Conservation (phyloP, 176 grass and related monocot species). For the Aegilops sharonensis region DNA sequence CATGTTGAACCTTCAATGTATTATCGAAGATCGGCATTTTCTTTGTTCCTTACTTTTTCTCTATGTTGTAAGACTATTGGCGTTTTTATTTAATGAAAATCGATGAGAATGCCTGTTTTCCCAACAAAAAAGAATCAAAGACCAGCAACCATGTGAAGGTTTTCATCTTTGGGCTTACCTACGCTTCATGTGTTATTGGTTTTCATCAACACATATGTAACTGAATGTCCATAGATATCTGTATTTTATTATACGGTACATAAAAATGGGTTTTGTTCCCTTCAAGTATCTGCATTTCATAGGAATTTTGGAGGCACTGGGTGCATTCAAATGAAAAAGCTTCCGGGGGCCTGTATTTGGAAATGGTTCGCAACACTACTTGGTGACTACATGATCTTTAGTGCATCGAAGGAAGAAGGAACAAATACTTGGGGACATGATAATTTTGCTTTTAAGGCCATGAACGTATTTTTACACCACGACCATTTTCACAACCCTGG, state of each 20-base stretch:
- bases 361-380: neutral
- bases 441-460: neutral
- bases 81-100: too few species aligned
- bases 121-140: too few species aligned
- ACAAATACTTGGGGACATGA: neutral
- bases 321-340: too few species aligned
- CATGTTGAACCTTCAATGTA: conserved; percentile 1
- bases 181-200: conserved; percentile 20
- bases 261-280: too few species aligned
- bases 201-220: too few species aligned
- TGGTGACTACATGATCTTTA: neutral
- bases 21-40: conserved; percentile 8
- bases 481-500: neutral
- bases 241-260: too few species aligned
- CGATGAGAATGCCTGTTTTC: too few species aligned
- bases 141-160: conserved; percentile 18
- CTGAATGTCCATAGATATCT: too few species aligned
- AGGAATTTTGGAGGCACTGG: too few species aligned
- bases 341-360: neutral
- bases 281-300: too few species aligned
- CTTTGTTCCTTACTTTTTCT: too few species aligned
- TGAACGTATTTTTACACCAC: neutral
- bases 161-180: conserved; percentile 34
- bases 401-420: neutral
- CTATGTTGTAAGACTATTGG: too few species aligned